Conservation (phyloP, 2,329 filamentous ascomycete species). For the Peltaster fructicola region DNA sequence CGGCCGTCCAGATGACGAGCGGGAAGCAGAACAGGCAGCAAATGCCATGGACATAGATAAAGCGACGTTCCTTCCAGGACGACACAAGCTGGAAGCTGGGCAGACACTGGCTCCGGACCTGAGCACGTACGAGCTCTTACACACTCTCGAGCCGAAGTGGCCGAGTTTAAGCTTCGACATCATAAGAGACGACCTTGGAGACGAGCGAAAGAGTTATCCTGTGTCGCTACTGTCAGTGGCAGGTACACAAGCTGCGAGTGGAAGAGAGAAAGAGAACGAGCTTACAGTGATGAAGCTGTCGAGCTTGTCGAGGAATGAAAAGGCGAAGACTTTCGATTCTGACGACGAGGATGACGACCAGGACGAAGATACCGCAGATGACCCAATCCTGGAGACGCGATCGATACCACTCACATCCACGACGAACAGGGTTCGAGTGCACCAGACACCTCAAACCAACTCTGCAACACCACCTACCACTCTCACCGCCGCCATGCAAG, state of each 20-base stretch:
- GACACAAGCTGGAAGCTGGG: slow-evolving; percentile 76
- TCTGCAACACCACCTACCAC: slow-evolving; percentile 59
- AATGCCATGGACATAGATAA: slow-evolving; percentile 80
- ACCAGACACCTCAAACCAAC: slow-evolving; percentile 59
- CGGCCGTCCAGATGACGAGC: slow-evolving; percentile 76
- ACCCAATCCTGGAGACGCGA: slow-evolving; percentile 87
- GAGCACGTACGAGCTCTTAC: slow-evolving; percentile 95
- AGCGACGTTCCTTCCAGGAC: slow-evolving; percentile 86
- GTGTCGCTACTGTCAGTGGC: slow-evolving; percentile 89
- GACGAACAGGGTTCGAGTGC: slow-evolving; percentile 81
- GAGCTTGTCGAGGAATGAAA: slow-evolving; percentile 73
- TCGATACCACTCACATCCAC: slow-evolving; percentile 71
- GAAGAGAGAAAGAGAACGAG: slow-evolving; percentile 68
- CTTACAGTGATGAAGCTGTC: slow-evolving; percentile 94
- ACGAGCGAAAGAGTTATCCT: slow-evolving; percentile 82
- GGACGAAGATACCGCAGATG: slow-evolving; percentile 55
- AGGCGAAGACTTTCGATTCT: slow-evolving; percentile 47
- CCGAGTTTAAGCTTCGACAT: slow-evolving; percentile 95
- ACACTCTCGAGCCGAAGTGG: slow-evolving; percentile 87
- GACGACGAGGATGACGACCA: slow-evolving; percentile 51
- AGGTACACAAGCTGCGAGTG: slow-evolving; percentile 74
- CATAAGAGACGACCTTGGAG: slow-evolving; percentile 66
- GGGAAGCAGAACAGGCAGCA: slow-evolving; percentile 72
- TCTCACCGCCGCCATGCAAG: slow-evolving; percentile 79
- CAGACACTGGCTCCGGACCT: slow-evolving; percentile 83